phyloP scores from a whole-genome alignment of 352 stramenopile genomes.

The Blastocystis sp. region DNA sequence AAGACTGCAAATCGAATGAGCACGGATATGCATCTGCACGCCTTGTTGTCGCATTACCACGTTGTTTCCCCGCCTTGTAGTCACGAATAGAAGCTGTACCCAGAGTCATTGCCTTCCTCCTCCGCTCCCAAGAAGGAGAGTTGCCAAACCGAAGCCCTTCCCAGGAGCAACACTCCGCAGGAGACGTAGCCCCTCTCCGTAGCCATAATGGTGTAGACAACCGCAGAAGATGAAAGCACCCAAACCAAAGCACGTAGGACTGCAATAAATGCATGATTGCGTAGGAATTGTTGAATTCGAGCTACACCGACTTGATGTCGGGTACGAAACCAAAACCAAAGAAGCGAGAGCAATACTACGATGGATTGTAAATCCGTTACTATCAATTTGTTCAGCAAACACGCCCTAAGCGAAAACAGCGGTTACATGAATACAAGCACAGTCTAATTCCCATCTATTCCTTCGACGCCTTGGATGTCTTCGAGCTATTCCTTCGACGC shows the following conservation, averaged over 20 bases:
- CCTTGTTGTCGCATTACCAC: conserved; percentile 27
- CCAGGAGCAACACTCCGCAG: too few species aligned
- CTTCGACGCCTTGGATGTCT: conserved; percentile 1
- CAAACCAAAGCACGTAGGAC: too few species aligned
- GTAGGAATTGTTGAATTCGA: not conserved
- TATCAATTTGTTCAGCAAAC: not conserved
- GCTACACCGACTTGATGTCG: not conserved
- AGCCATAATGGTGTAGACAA: too few species aligned
- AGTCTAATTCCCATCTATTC: not conserved
- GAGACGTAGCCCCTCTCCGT: too few species aligned
- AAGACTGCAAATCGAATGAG: not conserved
- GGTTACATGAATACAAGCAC: not conserved
- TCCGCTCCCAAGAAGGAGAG: not conserved
- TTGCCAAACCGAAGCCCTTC: too few species aligned
- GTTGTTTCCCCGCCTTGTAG: not conserved
- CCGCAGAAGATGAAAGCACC: too few species aligned
- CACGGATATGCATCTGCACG: not conserved
- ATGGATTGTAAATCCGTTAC: not conserved
- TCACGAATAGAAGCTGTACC: conserved; percentile 30
- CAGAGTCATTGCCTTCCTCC: not conserved
- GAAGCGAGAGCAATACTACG: not conserved
- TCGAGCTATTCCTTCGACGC: not conserved
- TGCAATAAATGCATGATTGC: not conserved
- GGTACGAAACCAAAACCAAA: not conserved
- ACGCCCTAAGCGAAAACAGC: not conserved